Evolutionary conservation across 2,329 filamentous ascomycete genomes (phyloP).

Genomic region (Fusarium lyarnte): DNA sequence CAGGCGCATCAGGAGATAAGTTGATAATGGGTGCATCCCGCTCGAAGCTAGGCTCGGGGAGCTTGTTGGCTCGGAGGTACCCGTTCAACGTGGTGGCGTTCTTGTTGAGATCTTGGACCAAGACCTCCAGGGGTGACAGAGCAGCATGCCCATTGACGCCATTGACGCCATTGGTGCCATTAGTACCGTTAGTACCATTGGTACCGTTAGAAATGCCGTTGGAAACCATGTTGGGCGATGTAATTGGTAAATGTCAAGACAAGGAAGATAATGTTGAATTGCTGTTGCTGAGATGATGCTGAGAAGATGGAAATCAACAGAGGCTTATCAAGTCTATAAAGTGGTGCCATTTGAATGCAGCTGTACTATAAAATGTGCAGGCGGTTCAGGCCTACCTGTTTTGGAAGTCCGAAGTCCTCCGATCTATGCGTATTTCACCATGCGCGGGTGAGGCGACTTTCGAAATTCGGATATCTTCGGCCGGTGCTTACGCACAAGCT

Average conservation of each 20-base stretch:
- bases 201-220: not conserved
- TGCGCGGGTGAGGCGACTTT: not conserved
- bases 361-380: no score
- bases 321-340: not conserved
- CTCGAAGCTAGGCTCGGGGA: not conserved
- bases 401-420: not conserved
- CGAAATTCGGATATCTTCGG: not conserved
- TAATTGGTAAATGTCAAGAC: not conserved
- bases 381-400: not conserved
- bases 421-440: not conserved
- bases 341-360: not conserved
- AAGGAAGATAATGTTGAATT: not conserved
- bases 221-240: not conserved
- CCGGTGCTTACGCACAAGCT: not conserved
- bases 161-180: not conserved
- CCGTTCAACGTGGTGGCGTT: not conserved
- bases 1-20: not conserved
- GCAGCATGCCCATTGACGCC: not conserved
- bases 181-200: not conserved
- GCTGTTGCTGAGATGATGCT: not conserved
- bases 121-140: not conserved
- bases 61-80: not conserved
- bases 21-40: not conserved
- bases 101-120: not conserved
- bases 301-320: not conserved